Evolutionary conservation across 352 stramenopile species (phyloP).

Genomic region (Pythium guiyangense): DNA sequence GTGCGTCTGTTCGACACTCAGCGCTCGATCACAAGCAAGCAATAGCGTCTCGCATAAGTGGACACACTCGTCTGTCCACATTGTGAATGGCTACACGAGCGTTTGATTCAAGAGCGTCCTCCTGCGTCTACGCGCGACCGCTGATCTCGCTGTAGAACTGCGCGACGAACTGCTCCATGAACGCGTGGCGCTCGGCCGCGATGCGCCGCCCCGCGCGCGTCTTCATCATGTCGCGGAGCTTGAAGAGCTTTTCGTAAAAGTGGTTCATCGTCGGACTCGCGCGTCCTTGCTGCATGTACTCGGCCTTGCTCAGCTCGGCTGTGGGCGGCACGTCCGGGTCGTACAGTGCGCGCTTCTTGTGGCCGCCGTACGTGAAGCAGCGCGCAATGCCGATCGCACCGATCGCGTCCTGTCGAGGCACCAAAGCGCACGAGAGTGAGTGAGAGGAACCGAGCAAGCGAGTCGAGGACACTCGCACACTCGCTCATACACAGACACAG

Average conservation of each 20-base stretch:
- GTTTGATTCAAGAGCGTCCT: no score
- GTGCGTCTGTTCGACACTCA: background rate
- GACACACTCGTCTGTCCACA: no score
- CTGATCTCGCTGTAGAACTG: slow-evolving; percentile 82
- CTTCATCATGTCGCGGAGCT: slow-evolving; percentile 87
- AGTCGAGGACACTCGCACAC: no score
- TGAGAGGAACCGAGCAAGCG: no score
- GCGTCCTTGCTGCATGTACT: slow-evolving; percentile 77
- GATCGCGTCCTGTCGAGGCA: slow-evolving; percentile 87
- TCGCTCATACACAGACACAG: background rate
- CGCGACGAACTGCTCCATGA: slow-evolving; percentile 83
- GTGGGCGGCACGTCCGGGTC: slow-evolving; percentile 65
- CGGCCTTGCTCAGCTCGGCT: slow-evolving; percentile 61
- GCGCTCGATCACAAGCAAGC: no score
- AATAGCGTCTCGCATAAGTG: no score
- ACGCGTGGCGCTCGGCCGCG: slow-evolving; percentile 75
- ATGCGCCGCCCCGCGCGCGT: slow-evolving; percentile 66
- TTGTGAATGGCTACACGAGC: background rate
- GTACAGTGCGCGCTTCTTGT: no score
- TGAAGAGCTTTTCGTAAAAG: slow-evolving; percentile 91
- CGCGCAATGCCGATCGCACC: slow-evolving; percentile 88
- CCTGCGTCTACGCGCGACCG: slow-evolving; percentile 30
- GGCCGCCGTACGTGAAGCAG: slow-evolving; percentile 92
- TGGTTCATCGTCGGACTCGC: slow-evolving; percentile 80
- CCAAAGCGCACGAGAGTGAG: no score